Evolutionary conservation across 2,329 filamentous ascomycete genomes (phyloP).

Genomic region (Emmonsia crescens): DNA sequence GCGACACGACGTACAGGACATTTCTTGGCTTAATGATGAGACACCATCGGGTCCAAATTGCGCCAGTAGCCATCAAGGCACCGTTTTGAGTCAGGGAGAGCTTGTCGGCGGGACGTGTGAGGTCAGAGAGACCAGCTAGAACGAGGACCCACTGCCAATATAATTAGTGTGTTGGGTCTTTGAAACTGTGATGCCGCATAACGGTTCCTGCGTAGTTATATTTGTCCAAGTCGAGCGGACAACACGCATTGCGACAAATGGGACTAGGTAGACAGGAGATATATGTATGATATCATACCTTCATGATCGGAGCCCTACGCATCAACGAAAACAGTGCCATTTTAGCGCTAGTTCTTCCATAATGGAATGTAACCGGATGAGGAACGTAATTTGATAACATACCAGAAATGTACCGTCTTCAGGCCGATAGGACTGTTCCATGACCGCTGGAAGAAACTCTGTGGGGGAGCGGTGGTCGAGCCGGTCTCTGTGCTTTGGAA

Average conservation of each 20-base stretch:
- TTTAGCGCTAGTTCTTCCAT: background rate
- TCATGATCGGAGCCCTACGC: slow-evolving; percentile 85
- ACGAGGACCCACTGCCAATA: slow-evolving; percentile 73
- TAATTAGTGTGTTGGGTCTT: background rate
- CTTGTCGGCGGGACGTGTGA: slow-evolving; percentile 80
- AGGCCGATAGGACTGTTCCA: slow-evolving; percentile 72
- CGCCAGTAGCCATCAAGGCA: slow-evolving; percentile 78
- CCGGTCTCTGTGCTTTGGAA: slow-evolving; percentile 58
- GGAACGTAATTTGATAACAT: slow-evolving; percentile 12
- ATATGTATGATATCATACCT: slow-evolving; percentile 36
- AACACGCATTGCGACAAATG: background rate
- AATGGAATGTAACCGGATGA: background rate
- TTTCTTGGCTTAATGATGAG: slow-evolving; percentile 93
- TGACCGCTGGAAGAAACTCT: slow-evolving; percentile 58
- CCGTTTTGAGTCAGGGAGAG: slow-evolving; percentile 88
- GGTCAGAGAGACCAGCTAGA: slow-evolving; percentile 82
- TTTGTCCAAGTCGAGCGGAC: background rate
- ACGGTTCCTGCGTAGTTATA: background rate
- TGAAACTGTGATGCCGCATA: background rate
- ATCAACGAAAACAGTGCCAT: background rate
- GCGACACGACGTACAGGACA: slow-evolving; percentile 53
- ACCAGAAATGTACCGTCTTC: slow-evolving; percentile 99
- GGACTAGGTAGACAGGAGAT: background rate
- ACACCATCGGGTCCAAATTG: slow-evolving; percentile 99
- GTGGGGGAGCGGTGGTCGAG: slow-evolving; percentile 32